Percentiles rank a stretch among this genome's conserved stretches.
phyloP scores from a whole-genome alignment of 73 alveolate species.

The Tetrahymena thermophila region DNA sequence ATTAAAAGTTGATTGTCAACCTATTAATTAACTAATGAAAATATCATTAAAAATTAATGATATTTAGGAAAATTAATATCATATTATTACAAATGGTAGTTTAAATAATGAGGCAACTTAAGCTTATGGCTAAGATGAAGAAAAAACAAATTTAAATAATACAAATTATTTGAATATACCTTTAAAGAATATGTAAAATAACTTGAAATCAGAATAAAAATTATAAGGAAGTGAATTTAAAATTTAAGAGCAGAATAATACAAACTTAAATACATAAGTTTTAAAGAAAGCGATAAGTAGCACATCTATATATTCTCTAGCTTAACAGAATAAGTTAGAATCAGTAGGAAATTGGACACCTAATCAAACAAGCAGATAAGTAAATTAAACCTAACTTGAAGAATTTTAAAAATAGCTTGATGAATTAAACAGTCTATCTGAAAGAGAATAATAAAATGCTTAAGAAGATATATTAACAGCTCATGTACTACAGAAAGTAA shows the following conservation, averaged over 20 bases:
- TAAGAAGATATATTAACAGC: background rate
- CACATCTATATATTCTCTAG: background rate
- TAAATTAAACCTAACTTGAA: background rate
- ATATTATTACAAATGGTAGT: background rate
- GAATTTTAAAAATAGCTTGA: background rate
- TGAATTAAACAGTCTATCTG: background rate
- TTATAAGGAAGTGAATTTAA: background rate
- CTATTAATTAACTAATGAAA: background rate
- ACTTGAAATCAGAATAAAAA: background rate
- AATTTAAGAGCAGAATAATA: background rate
- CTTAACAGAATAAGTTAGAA: background rate
- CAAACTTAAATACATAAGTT: background rate
- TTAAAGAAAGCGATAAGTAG: background rate
- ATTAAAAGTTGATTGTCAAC: background rate
- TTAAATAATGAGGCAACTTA: background rate
- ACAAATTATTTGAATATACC: background rate
- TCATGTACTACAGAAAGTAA: background rate
- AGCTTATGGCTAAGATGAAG: background rate
- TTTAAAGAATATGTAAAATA: background rate
- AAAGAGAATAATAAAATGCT: background rate
- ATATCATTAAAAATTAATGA: background rate
- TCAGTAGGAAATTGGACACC: background rate
- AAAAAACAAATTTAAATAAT: background rate
- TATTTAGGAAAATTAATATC: background rate
- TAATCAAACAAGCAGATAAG: background rate